phyloP scores from a whole-genome alignment of 1,139 yeast genomes.

The Tardiomyces digboiensis region DNA sequence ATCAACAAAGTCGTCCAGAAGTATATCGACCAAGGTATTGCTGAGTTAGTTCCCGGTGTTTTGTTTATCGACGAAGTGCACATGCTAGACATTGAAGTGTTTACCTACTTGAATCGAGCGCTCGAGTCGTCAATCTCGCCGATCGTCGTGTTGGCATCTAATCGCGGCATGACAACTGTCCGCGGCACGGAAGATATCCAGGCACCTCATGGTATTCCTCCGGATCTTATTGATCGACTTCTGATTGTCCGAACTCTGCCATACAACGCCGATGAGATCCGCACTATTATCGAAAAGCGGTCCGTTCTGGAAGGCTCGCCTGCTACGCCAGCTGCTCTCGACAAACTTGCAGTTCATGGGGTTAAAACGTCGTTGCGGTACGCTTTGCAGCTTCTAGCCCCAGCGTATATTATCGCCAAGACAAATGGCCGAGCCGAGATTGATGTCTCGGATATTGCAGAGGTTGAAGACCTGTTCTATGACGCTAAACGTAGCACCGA shows the following conservation, averaged over 20 bases:
- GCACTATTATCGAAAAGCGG: slow-evolving; percentile 77
- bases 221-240: slow-evolving; percentile 88
- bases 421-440: slow-evolving; percentile 68
- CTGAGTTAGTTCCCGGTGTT: slow-evolving; percentile 98
- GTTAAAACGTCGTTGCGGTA: slow-evolving; percentile 89
- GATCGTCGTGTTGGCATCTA: slow-evolving; percentile 97
- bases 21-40: slow-evolving; percentile 99
- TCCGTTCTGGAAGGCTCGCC: slow-evolving; percentile 97
- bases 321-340: slow-evolving; percentile 72
- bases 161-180: slow-evolving; percentile 85
- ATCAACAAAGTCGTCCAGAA: slow-evolving; percentile 95
- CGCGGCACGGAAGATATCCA: slow-evolving; percentile 88
- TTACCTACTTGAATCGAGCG: slow-evolving; percentile 92
- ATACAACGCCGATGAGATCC: slow-evolving; percentile 74
- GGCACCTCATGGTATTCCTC: slow-evolving; percentile 95
- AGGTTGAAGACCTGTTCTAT: slow-evolving; percentile 78
- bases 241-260: slow-evolving; percentile 81
- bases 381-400: slow-evolving; percentile 85
- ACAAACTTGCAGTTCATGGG: slow-evolving; percentile 85
- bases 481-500: slow-evolving; percentile 80
- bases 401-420: slow-evolving; percentile 73
- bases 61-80: slow-evolving; percentile 97
- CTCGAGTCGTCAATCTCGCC: slow-evolving; percentile 96
- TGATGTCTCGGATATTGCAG: slow-evolving; percentile 77
- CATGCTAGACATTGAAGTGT: slow-evolving; percentile 97